Percentiles rank a stretch among this genome's conserved stretches.
phyloP scores from a whole-genome alignment of 176 grass and related monocot genomes.

The Puya raimondii region DNA sequence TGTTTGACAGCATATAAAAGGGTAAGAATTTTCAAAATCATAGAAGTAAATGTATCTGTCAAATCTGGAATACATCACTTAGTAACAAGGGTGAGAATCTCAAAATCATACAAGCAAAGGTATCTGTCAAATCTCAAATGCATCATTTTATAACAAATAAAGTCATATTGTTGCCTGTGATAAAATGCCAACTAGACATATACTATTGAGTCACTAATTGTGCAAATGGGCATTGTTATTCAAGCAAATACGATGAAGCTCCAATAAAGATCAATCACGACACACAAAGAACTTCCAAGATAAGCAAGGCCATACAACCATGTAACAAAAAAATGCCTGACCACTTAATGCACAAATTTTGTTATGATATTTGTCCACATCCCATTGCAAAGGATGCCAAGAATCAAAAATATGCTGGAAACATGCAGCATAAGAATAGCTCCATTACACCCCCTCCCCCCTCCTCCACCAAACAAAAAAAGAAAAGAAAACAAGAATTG shows the following conservation, averaged over 20 bases:
- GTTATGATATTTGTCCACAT: not conserved
- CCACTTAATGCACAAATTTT: not conserved
- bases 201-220: not conserved
- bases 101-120: not conserved
- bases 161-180: not conserved
- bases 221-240: not conserved
- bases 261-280: too few relatives aligned
- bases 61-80: not conserved
- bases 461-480: too few relatives aligned
- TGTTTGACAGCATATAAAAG: slow-evolving; percentile 24
- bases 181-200: not conserved
- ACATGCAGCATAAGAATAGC: not conserved
- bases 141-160: not conserved
- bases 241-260: too few relatives aligned
- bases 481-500: too few relatives aligned
- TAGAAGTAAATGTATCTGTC: not conserved
- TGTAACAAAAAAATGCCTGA: not conserved
- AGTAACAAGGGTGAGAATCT: not conserved
- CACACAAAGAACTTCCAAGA: not conserved
- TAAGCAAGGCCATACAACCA: not conserved
- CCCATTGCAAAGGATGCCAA: not conserved
- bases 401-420: not conserved
- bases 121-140: not conserved
- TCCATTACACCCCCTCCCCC: not conserved
- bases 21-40: not conserved